These are phyloP conservation scores for Flammula alnicola DNA, from an alignment of 1,284 basidiomycete genomes.

Conservation along the genomic window DNA sequence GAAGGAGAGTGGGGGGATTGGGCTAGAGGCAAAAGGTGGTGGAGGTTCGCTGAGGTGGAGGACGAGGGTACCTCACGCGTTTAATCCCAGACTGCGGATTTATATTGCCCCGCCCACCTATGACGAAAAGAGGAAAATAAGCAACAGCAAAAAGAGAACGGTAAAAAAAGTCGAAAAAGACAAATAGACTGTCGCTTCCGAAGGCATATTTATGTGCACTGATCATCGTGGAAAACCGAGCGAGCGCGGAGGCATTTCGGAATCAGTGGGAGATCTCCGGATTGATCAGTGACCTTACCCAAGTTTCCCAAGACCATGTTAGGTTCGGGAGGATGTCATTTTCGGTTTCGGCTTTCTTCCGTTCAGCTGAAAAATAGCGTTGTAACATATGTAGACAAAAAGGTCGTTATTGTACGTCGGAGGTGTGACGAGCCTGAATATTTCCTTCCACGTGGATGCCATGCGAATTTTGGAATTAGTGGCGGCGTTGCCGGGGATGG, in stretches of 20 bases:
- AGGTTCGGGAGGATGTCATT: conserved; percentile 5
- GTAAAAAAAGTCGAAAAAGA: conserved; percentile 22
- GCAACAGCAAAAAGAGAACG: conserved; percentile 20
- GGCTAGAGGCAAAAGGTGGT: neutral
- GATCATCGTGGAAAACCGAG: conserved; percentile 39
- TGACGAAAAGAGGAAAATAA: conserved; percentile 22
- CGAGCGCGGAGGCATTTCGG: conserved; percentile 40
- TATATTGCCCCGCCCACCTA: conserved; percentile 14
- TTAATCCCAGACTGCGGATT: conserved; percentile 4
- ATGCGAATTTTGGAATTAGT: conserved; percentile 28
- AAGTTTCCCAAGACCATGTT: conserved; percentile 17
- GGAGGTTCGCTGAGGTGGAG: conserved; percentile 5
- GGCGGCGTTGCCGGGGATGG: conserved; percentile 19
- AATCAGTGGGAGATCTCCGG: conserved; percentile 41
- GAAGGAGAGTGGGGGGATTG: conserved; percentile 1
- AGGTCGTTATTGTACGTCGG: too few species aligned
- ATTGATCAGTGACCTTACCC: conserved; percentile 28
- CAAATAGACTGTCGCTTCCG: conserved; percentile 36
- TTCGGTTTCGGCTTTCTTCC: too few species aligned
- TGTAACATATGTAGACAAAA: too few species aligned
- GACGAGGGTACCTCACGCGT: conserved; percentile 7
- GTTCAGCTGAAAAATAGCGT: too few species aligned
- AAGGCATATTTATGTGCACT: conserved; percentile 36
- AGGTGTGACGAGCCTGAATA: too few species aligned
- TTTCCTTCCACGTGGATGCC: conserved; percentile 39